Base-by-base conservation (phyloP, 257 asterid genomes). In the Phtheirospermum japonicum region DNA sequence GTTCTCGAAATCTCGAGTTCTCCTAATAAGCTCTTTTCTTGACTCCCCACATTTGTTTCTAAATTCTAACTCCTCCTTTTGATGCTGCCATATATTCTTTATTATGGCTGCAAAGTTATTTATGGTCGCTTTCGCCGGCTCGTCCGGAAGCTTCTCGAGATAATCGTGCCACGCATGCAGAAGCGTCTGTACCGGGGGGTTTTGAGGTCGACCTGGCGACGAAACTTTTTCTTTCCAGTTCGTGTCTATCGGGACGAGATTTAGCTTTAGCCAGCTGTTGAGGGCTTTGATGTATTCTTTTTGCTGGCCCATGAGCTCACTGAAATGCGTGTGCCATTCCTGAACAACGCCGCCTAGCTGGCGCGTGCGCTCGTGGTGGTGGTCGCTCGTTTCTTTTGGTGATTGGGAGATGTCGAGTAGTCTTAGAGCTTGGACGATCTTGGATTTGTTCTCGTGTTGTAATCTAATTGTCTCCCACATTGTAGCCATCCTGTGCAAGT, bases 401-500 rank as follows among this genome's bases (percentile, higher is more conserved):
- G 94, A 76, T 58, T 89, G 84, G 28, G 95, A 79, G 65, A 74
- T 75, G 74, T 87, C 89, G 18, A 93, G 69, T 18, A 51, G 71
- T 58, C 80, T 72, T 66, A 93, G 46, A 11, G 84, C 84, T 76
- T 75, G 84, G 18, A 76, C 90, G 18, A 82, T 77, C 71, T 80
- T 74, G 43, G 85, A 76, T 68, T 93, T 89, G 48, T 57, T 82
- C 61, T 79, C 90, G 28, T 93, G 94, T 64, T 85, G 81, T 59
- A 55, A 67, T 69, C 82, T 80, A 79, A 93, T 89, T 17, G 83
- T 79, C 66, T 85, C 96, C 97, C 99, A 89, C 97, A 93, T 93
- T 42, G 71, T 70, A 7, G 96, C 94, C 99, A 89, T 83, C 81
- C 97, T 93, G 86, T 59, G 67, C 16, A 39, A 61, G 28, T 11